A percentile compares a stretch with the other conserved stretches of the same genome.
Evolutionary conservation across 164 flowering plant genomes (phyloP).

Genomic region (Stephania japonica): DNA sequence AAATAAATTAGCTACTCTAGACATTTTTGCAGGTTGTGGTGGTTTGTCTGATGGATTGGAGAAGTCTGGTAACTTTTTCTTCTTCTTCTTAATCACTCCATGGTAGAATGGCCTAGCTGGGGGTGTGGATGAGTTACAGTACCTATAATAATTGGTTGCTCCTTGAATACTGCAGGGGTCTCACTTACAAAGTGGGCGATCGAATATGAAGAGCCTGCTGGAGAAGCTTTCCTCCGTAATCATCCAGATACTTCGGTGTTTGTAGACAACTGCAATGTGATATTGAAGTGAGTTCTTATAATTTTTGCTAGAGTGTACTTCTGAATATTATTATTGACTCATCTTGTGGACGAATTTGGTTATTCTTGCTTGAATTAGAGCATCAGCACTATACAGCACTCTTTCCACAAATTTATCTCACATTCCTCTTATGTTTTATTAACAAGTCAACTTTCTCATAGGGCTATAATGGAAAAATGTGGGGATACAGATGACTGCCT

Average conservation of each 20-base stretch:
- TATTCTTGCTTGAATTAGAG: not conserved
- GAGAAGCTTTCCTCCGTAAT: conserved; percentile 76
- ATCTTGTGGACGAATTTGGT: not conserved
- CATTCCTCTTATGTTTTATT: not conserved
- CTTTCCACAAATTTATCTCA: not conserved
- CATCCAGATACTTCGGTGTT: conserved; percentile 70
- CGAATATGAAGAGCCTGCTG: conserved; percentile 94
- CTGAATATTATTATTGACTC: not conserved
- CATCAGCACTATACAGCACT: not conserved
- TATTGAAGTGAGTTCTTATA: conserved; percentile 46
- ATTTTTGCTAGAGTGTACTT: not conserved
- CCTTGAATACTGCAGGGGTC: conserved; percentile 44
- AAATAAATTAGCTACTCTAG: conserved; percentile 65
- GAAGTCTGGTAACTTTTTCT: conserved; percentile 46
- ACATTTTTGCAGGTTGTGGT: conserved; percentile 99
- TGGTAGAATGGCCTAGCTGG: not conserved
- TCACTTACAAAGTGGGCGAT: conserved; percentile 90
- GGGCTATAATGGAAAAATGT: conserved; percentile 72
- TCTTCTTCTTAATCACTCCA: not conserved
- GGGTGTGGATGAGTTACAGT: not conserved
- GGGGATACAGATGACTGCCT: conserved; percentile 82
- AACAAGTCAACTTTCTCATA: conserved; percentile 22
- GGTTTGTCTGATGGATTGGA: conserved; percentile 89
- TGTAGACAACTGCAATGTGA: conserved; percentile 83
- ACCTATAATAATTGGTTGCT: conserved; percentile 4